phyloP scores from a whole-genome alignment of 805 yeast genomes.

The Candida coquimbonensis region DNA sequence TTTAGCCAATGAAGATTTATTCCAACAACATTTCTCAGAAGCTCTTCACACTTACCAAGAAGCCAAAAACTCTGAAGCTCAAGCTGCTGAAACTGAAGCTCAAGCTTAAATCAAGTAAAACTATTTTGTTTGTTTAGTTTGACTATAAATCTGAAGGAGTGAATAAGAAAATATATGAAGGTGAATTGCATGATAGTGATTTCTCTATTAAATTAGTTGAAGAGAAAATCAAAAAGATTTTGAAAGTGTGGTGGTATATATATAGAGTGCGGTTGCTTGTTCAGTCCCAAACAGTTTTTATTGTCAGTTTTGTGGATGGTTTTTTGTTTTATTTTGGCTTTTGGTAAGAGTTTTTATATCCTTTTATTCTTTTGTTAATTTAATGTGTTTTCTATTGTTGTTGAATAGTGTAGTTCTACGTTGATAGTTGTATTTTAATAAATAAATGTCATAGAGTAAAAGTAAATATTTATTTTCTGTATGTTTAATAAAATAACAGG shows the following conservation, averaged over 20 bases:
- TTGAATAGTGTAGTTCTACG: neutral
- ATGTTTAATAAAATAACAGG: neutral
- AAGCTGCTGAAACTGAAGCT: slow-evolving; percentile 7
- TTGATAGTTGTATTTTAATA: neutral
- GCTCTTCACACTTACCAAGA: slow-evolving; percentile 92
- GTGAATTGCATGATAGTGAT: too few relatives aligned
- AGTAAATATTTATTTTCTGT: neutral
- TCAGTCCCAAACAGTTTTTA: too few relatives aligned
- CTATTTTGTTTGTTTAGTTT: neutral
- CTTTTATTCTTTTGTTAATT: slow-evolving; percentile 6
- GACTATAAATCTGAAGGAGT: neutral
- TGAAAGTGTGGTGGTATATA: too few relatives aligned
- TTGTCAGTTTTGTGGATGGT: neutral
- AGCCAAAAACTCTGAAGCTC: slow-evolving; percentile 47
- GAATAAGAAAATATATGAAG: neutral
- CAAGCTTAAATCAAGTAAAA: slow-evolving; percentile 8
- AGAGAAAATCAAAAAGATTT: too few relatives aligned
- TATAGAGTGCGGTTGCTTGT: too few relatives aligned
- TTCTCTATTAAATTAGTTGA: too few relatives aligned
- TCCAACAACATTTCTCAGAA: slow-evolving; percentile 87
- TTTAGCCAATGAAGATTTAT: slow-evolving; percentile 83
- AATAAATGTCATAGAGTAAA: too few relatives aligned
- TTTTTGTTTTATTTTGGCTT: slow-evolving; percentile 1
- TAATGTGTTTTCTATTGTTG: slow-evolving; percentile 8
- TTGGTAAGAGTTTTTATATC: slow-evolving; percentile 3